Percentiles rank a stretch among this genome's conserved stretches.
Conservation (phyloP, 352 stramenopile species). For the Pythium pyrilobum region DNA sequence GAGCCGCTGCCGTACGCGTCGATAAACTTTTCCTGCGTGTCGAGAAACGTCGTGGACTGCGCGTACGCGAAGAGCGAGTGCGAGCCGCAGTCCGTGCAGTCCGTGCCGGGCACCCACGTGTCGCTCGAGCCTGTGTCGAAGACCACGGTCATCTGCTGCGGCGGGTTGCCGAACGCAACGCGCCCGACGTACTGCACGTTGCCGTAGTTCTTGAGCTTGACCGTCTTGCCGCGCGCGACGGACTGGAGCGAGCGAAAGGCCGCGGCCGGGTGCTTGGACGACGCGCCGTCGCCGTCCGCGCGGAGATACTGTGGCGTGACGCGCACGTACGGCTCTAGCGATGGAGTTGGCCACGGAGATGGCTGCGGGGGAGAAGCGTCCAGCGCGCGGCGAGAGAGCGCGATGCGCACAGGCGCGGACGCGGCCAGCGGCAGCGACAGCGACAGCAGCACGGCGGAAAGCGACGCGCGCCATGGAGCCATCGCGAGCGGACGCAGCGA, state of each 20-base stretch:
- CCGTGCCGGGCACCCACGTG: slow-evolving; percentile 64
- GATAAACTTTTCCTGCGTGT: slow-evolving; percentile 73
- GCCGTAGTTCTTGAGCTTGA: slow-evolving; percentile 72
- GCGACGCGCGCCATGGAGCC: slow-evolving; percentile 6
- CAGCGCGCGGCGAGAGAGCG: slow-evolving; percentile 10
- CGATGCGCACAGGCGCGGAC: slow-evolving; percentile 31
- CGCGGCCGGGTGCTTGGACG: background rate
- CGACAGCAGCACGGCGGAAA: background rate
- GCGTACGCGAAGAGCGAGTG: slow-evolving; percentile 50
- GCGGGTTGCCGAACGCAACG: slow-evolving; percentile 66
- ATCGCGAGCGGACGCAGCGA: background rate
- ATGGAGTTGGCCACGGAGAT: background rate
- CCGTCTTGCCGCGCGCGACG: slow-evolving; percentile 35
- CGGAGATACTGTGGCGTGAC: background rate
- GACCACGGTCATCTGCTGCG: slow-evolving; percentile 59
- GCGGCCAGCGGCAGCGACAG: background rate
- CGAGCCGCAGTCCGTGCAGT: slow-evolving; percentile 42
- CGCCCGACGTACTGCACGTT: slow-evolving; percentile 81
- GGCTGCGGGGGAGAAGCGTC: background rate
- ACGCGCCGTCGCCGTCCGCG: background rate
- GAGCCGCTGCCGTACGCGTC: slow-evolving; percentile 80
- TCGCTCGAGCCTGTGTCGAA: slow-evolving; percentile 83
- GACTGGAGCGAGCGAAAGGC: slow-evolving; percentile 8
- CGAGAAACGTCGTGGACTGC: slow-evolving; percentile 58
- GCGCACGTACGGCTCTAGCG: background rate